Conservation (phyloP, 495 filamentous ascomycete species). For the Daldinia decipiens region DNA sequence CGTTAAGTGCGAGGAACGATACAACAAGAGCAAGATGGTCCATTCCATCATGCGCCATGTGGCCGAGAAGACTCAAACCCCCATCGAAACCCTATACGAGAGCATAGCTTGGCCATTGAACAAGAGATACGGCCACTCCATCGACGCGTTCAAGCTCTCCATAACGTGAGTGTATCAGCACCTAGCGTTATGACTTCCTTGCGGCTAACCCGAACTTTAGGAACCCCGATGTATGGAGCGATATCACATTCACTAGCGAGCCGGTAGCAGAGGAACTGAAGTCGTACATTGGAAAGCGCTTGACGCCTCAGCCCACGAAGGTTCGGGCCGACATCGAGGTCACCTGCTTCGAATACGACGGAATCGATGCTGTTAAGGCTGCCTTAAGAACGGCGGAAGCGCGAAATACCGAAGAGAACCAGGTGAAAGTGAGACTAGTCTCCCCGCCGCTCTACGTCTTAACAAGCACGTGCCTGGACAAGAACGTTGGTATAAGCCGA, state of each 20-base stretch:
- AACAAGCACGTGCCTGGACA: slow-evolving; percentile 93
- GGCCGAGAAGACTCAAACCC: slow-evolving; percentile 92
- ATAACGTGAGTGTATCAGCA: slow-evolving; percentile 77
- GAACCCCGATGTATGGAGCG: slow-evolving; percentile 95
- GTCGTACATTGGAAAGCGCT: slow-evolving; percentile 92
- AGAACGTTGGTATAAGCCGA: slow-evolving; percentile 81
- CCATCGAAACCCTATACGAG: slow-evolving; percentile 92
- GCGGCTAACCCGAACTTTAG: slow-evolving; percentile 52
- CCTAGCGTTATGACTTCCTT: neutral
- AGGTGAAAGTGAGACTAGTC: slow-evolving; percentile 97
- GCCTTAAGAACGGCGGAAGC: slow-evolving; percentile 88
- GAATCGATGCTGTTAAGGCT: slow-evolving; percentile 96
- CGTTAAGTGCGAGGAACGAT: slow-evolving; percentile 96
- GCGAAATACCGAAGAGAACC: slow-evolving; percentile 84
- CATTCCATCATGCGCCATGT: slow-evolving; percentile 98
- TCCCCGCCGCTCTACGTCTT: slow-evolving; percentile 91
- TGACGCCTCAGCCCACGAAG: slow-evolving; percentile 97
- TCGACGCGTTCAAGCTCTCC: slow-evolving; percentile 98
- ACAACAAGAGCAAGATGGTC: slow-evolving; percentile 99
- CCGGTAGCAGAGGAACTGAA: slow-evolving; percentile 87
- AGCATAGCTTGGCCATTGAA: slow-evolving; percentile 96
- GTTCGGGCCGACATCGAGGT: slow-evolving; percentile 98
- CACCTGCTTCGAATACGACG: slow-evolving; percentile 97
- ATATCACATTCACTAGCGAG: slow-evolving; percentile 85
- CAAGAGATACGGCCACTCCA: slow-evolving; percentile 95